Percentiles rank a stretch among this genome's conserved stretches.
These are phyloP conservation scores for Wickerhamomyces hampshirensis DNA, from an alignment of 805 yeast species.

Conservation along the genomic window DNA sequence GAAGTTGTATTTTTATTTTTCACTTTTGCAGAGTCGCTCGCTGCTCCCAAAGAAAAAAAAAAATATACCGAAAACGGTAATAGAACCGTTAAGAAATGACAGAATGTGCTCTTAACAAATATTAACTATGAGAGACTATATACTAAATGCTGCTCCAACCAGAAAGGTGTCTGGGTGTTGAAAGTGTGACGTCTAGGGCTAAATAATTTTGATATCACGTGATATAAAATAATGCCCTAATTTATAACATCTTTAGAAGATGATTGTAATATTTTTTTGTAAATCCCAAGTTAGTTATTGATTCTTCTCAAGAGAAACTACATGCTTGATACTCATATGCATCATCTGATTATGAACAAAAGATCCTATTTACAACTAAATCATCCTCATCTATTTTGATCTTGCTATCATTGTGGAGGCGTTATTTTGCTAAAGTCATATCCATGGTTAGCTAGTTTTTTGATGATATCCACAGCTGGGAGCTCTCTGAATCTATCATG, in stretches of 20 bases:
- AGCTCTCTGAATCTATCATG: constrained; percentile 32
- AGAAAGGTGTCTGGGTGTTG: not conserved
- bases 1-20: constrained; percentile 10
- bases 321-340: no score
- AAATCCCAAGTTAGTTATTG: no score
- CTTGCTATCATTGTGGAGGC: constrained; percentile 8
- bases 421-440: constrained; percentile 31
- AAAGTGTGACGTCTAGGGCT: not conserved
- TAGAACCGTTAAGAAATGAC: not conserved
- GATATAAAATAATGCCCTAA: not conserved
- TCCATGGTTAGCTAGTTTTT: constrained; percentile 36
- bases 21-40: constrained; percentile 10
- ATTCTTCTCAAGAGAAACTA: no score
- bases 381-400: not conserved
- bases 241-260: no score
- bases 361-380: not conserved
- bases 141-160: not conserved
- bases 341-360: not conserved
- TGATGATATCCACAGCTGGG: constrained; percentile 44
- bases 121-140: no score
- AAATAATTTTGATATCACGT: no score
- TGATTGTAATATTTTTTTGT: no score
- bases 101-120: not conserved
- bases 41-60: not conserved
- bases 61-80: not conserved